Conservation (phyloP, 2,329 filamentous ascomycete species). For the Verticillium nonalfalfae region DNA sequence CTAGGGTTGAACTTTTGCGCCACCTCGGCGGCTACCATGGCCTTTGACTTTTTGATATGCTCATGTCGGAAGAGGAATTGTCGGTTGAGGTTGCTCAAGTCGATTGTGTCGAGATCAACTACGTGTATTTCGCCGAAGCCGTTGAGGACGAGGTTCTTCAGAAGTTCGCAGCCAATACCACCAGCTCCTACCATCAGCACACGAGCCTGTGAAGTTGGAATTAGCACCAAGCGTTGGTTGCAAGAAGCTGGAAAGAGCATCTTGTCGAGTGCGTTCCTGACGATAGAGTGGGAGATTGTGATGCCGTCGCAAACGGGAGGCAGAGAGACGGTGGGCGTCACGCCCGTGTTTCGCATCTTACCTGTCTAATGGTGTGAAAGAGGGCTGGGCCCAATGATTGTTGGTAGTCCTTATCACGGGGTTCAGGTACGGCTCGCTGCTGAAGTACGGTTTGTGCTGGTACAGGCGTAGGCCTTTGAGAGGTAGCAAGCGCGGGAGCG, state of each 20-base stretch:
- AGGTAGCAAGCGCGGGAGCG: not conserved
- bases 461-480: not conserved
- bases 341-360: conserved; percentile 28
- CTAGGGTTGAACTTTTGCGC: conserved; percentile 86
- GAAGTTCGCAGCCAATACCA: conserved; percentile 93
- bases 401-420: conserved; percentile 49
- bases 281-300: not conserved
- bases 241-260: conserved; percentile 2
- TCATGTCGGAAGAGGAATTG: conserved; percentile 96
- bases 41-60: conserved; percentile 97
- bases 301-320: not conserved
- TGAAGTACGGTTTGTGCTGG: conserved; percentile 7
- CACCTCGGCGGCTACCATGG: conserved; percentile 87
- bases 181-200: conserved; percentile 94
- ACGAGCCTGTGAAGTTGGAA: conserved; percentile 53
- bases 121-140: conserved; percentile 92
- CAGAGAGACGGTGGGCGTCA: not conserved
- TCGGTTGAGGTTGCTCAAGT: conserved; percentile 93
- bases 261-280: not conserved
- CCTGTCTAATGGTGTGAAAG: conserved; percentile 63
- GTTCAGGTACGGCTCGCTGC: conserved; percentile 14
- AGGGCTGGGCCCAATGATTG: conserved; percentile 62
- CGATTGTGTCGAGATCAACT: conserved; percentile 96
- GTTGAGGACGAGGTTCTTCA: conserved; percentile 90
- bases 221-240: conserved; percentile 22